Conservation (phyloP, 768 basidiomycete species). For the Gloeopeniophorella convolvens region DNA sequence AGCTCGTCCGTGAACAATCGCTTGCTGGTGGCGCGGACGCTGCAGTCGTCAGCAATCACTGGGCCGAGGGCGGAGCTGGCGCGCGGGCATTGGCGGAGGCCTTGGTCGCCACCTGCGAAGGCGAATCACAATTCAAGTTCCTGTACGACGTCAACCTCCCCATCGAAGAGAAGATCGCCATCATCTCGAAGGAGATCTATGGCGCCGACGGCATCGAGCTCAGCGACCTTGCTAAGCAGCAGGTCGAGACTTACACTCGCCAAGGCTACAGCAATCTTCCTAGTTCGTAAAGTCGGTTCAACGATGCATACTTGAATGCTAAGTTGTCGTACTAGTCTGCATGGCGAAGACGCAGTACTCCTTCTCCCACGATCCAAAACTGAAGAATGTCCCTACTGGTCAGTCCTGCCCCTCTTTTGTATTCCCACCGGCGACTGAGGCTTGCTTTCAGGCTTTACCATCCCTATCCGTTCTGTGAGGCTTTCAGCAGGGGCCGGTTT, state of each 20-base stretch:
- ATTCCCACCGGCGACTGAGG: too few species aligned
- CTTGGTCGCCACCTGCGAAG: slow-evolving; percentile 81
- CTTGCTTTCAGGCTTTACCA: slow-evolving; percentile 62
- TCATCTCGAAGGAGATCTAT: slow-evolving; percentile 88
- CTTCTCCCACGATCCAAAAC: slow-evolving; percentile 88
- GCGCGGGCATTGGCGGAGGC: slow-evolving; percentile 88
- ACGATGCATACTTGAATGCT: slow-evolving; percentile 7
- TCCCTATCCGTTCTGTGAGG: slow-evolving; percentile 85
- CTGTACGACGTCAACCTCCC: slow-evolving; percentile 81
- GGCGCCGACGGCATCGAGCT: slow-evolving; percentile 88
- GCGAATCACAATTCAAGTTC: slow-evolving; percentile 82
- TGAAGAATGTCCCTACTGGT: slow-evolving; percentile 86
- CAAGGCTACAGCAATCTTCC: slow-evolving; percentile 80
- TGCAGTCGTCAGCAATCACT: slow-evolving; percentile 94
- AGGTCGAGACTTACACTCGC: slow-evolving; percentile 85
- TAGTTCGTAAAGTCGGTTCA: slow-evolving; percentile 43
- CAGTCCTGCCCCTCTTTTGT: slow-evolving; percentile 18
- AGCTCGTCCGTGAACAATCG: slow-evolving; percentile 73
- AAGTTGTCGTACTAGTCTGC: slow-evolving; percentile 52
- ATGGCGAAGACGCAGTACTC: slow-evolving; percentile 99
- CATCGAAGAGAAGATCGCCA: slow-evolving; percentile 83
- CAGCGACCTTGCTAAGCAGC: slow-evolving; percentile 75
- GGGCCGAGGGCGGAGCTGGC: slow-evolving; percentile 93
- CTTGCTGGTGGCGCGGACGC: slow-evolving; percentile 87
- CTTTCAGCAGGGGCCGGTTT: slow-evolving; percentile 93